Evolutionary conservation across 2,329 filamentous ascomycete genomes (phyloP), one percentile per base, ranked within the genome.

Genomic region (Trichoderma polysporum): DNA sequence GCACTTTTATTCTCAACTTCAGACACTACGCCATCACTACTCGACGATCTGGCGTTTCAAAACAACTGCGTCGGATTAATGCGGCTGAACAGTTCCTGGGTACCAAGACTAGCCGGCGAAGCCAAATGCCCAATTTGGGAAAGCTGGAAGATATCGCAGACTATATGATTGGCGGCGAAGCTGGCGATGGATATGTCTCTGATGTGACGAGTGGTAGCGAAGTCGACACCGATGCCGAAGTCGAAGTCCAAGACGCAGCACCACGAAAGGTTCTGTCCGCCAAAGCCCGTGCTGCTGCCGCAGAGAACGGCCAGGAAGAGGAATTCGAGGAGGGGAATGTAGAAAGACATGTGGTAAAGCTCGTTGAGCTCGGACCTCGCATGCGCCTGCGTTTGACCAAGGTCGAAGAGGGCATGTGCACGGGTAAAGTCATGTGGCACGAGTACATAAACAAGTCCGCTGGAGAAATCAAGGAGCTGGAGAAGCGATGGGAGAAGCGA

Each of bases 11-110:
- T 17, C 81, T 99, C 70, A 96, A 92, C 76, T 88, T 98, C 68
- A 86, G 95, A 68, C 95, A 99, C 79, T 99, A 97, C 77, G 93
- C 94, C 31, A 99, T 99, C 75, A 95, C 91, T 6, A 98, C 94
- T 13, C 93, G 93, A 74, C 86, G 90, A 27, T 91, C 92, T 0
- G 94, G 93, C 29, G 84, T 98, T 0, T 94, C 94, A 12, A 94
- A 91, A 76, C 88, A 92, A 5, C 85, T 99, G 45, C 88, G 93
- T 66, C 87, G 94, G 50, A 83, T 99, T 52, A 92, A 97, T 71
- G 90, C 92, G 6, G 93, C 93, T 1, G 92, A 97, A 77, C 91
- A 92, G 76, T 84, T 95, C 39, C 80, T 92, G 63, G 86, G 85
- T 41, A 78, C 82, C 33, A 85, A 84, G 73, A 85, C 85, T 68